Percentiles rank a stretch among this genome's conserved stretches.
Evolutionary conservation across 495 filamentous ascomycete genomes (phyloP).

Genomic region (Penicillium waksmanii): DNA sequence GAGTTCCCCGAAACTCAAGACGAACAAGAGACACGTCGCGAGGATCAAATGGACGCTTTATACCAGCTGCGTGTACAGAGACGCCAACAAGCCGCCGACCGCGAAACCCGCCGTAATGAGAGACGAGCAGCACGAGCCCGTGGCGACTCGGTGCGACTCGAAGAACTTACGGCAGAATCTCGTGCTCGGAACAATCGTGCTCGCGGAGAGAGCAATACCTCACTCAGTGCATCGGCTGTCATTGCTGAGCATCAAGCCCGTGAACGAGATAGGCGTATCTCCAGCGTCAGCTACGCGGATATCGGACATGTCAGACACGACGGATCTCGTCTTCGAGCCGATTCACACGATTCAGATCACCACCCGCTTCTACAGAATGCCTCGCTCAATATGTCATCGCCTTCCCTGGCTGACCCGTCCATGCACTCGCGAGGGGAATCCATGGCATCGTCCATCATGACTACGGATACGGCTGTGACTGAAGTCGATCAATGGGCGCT

Average conservation of each 20-base stretch:
- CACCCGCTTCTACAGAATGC: constrained; percentile 74
- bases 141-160: constrained; percentile 66
- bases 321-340: constrained; percentile 81
- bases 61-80: constrained; percentile 87
- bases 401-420: constrained; percentile 27
- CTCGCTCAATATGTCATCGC: constrained; percentile 45
- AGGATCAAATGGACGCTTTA: constrained; percentile 88
- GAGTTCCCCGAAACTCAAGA: constrained; percentile 76
- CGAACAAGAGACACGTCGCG: constrained; percentile 79
- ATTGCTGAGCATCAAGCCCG: constrained; percentile 70
- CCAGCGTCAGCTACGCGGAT: constrained; percentile 83
- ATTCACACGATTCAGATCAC: constrained; percentile 76
- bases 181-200: constrained; percentile 29
- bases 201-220: constrained; percentile 35
- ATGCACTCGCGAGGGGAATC: constrained; percentile 40
- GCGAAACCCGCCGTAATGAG: constrained; percentile 70
- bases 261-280: constrained; percentile 73
- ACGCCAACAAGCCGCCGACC: constrained; percentile 72
- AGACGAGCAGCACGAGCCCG: constrained; percentile 69
- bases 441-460: constrained; percentile 39
- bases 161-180: constrained; percentile 56
- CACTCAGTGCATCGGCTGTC: constrained; percentile 30
- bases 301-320: constrained; percentile 87
- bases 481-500: constrained; percentile 37
- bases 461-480: constrained; percentile 24